Conservation (phyloP, 495 filamentous ascomycete species). For the Xylaria grammica region DNA sequence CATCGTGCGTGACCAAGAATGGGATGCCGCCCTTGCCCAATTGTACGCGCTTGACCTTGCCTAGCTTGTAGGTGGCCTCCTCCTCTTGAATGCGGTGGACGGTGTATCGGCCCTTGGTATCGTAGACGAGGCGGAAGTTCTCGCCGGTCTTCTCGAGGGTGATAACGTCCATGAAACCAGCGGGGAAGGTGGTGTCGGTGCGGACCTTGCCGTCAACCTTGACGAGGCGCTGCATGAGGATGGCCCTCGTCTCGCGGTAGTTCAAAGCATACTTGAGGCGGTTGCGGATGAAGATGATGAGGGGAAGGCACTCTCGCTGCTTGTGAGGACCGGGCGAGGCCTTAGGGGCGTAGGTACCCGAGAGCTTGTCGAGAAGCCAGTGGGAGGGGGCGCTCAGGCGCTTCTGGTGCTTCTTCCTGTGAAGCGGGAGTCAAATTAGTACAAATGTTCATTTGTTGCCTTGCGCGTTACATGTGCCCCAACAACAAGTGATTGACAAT, state of each 20-base stretch:
- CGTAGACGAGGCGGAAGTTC: constrained; percentile 99
- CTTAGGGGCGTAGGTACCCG: constrained; percentile 94
- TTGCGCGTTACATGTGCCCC: not conserved
- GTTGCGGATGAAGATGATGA: constrained; percentile 99
- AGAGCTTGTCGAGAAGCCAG: constrained; percentile 99
- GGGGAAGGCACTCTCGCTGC: constrained; percentile 96
- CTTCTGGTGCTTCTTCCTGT: constrained; percentile 99
- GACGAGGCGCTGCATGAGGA: constrained; percentile 99
- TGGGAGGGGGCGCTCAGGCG: constrained; percentile 97
- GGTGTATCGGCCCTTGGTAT: constrained; percentile 99
- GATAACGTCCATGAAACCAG: constrained; percentile 99
- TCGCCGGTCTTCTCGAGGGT: constrained; percentile 98
- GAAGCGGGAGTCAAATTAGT: constrained; percentile 22
- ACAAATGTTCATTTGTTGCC: not conserved
- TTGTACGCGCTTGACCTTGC: constrained; percentile 99
- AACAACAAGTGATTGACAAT: not conserved
- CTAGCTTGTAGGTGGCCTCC: constrained; percentile 99
- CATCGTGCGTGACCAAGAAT: constrained; percentile 99
- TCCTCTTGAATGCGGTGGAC: constrained; percentile 97
- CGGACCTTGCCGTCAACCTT: constrained; percentile 99
- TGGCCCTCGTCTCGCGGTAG: constrained; percentile 93
- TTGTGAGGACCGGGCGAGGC: constrained; percentile 98
- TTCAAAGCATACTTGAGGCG: constrained; percentile 99
- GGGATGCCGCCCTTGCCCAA: constrained; percentile 98
- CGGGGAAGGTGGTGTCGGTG: constrained; percentile 96